Base-by-base conservation (phyloP, 2,329 filamentous ascomycete species). In the Phaeophleospora eucalypticola region DNA sequence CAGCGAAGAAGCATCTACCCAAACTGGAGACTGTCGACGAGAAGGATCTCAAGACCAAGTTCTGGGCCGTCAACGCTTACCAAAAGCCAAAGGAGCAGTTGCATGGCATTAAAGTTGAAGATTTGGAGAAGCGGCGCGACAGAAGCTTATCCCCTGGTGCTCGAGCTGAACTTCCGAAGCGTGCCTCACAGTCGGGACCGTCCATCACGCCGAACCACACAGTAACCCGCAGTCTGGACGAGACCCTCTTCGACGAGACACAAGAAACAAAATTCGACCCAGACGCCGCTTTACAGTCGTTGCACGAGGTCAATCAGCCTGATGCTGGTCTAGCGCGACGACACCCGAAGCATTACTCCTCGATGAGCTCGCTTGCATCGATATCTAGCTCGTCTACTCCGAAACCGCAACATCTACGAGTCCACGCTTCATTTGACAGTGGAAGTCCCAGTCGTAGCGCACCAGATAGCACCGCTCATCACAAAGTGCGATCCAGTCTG, bases 1-100 rank as follows among this genome's bases (percentile, higher is more conserved):
- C 79, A 20, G 74, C 75, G 46, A 73, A 75, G 18, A 65, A 74
- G 18, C 75, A 82, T 46, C 72, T 81, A 46, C 71, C 75, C 24
- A 68, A 68, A 3, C 64, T 82, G 16, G 73, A 79, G 33, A 72
- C 71, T 27, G 68, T 75, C 10, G 71, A 74, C 43, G 71, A 76
- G 45, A 68, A 72, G 46, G 73, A 79, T 21, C 66, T 81, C 16
- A 72, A 73, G 20, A 72, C 71, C 4, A 75, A 78, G 52, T 79
- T 80, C 60, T 75, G 73, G 45, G 71, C 75, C 20, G 72, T 77
- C 43, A 72, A 74, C 37, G 72, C 75, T 29, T 75, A 75, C 16
- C 77, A 81, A 58, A 66, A 68, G 36, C 74, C 78, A 6, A 67
- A 67, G 40, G 66, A 68, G 19, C 68, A 70, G 41, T 68, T 80